Evolutionary conservation across 768 basidiomycete species (phyloP), one percentile per base, ranked within the genome.

Genomic region (Tulasnella calospora): DNA sequence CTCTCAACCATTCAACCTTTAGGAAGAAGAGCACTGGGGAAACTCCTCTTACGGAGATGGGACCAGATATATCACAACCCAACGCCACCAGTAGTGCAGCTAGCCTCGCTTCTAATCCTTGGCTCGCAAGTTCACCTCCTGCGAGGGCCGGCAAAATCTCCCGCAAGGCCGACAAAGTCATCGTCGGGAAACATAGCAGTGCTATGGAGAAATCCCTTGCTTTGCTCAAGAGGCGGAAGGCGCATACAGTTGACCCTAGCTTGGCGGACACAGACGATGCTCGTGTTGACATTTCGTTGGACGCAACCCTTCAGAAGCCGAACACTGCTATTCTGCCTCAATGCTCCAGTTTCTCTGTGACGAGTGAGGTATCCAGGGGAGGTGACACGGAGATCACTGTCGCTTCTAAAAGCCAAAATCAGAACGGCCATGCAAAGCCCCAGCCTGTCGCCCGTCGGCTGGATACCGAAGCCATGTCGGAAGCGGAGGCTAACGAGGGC

Each of bases 181-280:
- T 90, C 4, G 89, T 94, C 30, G 88, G 88, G 80, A 95, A 94
- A 81, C 93, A 94, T 69, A 96, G 98, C 81, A 93, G 92, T 0
- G 83, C 85, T 9, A 89, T 98, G 30, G 95, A 97, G 82, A 93
- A 98, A 78, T 89, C 90, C 3, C 83, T 90, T 79, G 86, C 88
- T 70, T 85, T 87, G 46, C 86, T 89, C 8, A 93, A 41, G 71
- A 72, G 27, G 71, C 71, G 36, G n/a, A 30, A 40, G 44, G 44
- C 12, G 38, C 6, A 92, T 81, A 85, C 85, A 30, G 87, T 84
- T 2, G 90, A 89, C 33, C 90, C 88, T 69, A 87, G 86, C 79
- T 89, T 88, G 77, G 88, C 88, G 76, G 89, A 88, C 2, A 85
- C 86, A 79, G 93, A 94, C 71, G 96, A 98, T 80, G 93, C 92